Percentiles rank a stretch among this genome's conserved stretches.
phyloP scores from a whole-genome alignment of 2,329 filamentous ascomycete species.

The Apiospora arundinis region DNA sequence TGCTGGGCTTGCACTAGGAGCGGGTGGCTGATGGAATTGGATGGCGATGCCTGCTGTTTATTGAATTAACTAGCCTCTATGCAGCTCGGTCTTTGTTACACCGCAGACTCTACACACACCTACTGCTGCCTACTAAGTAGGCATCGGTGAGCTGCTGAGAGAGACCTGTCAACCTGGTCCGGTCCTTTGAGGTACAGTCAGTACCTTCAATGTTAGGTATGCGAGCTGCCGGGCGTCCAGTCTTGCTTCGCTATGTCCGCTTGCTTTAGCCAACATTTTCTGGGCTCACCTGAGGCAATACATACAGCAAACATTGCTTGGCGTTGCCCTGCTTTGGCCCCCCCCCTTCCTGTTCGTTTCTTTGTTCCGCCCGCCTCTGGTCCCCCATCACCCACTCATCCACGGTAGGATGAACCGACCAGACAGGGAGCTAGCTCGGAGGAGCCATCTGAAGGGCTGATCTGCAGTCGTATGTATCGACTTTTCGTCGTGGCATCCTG shows the following conservation, averaged over 20 bases:
- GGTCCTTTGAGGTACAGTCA: not conserved
- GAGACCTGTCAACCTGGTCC: not conserved
- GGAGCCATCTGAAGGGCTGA: slow-evolving; percentile 2
- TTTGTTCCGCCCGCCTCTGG: not conserved
- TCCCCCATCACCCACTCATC: not conserved
- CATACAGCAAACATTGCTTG: slow-evolving; percentile 19
- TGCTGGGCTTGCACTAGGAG: not conserved
- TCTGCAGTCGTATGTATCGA: not conserved
- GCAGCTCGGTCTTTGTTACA: slow-evolving; percentile 6
- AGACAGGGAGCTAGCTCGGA: slow-evolving; percentile 2
- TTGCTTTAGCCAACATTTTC: slow-evolving; percentile 4
- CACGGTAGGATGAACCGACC: slow-evolving; percentile 8
- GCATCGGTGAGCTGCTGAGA: not conserved
- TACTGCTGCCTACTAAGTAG: too few relatives aligned
- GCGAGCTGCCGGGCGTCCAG: not conserved
- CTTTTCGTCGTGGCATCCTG: slow-evolving; percentile 9
- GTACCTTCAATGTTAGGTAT: not conserved
- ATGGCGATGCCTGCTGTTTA: not conserved
- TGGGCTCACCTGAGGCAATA: slow-evolving; percentile 21
- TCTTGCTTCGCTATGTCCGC: slow-evolving; percentile 9
- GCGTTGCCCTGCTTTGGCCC: not conserved
- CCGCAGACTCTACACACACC: slow-evolving; percentile 3
- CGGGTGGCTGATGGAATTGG: not conserved
- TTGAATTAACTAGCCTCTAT: not conserved
- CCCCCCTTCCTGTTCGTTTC: not conserved